Evolutionary conservation across 805 yeast genomes (phyloP), one percentile per base, ranked within the genome.

Genomic region (Yueomyces sinensis): DNA sequence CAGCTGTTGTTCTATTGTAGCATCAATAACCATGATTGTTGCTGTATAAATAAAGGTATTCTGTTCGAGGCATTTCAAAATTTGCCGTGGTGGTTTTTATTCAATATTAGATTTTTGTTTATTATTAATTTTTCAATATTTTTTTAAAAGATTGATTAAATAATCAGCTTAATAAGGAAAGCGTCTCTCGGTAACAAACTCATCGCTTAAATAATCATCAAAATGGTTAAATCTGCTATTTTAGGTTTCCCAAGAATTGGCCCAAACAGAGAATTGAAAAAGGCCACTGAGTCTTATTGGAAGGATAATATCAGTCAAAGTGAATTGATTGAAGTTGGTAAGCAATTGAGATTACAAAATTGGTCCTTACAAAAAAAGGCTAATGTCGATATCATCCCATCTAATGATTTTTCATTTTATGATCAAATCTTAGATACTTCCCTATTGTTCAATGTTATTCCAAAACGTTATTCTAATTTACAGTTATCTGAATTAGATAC

Each of bases 241-340:
- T 76, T 91, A 69, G 98, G 98, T 66, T 91, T 91, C 91, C 98
- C 98, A 70, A 91, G 98, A 74, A 91, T 89, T 60, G 98, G 98
- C 59, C 91, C 95, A 56, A 86, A 86, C 73, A 91, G 98, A 77
- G 98, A 91, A 73, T 79, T 91, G 66, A 91, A 91, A 73, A 91
- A 91, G 70, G 83, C 84, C 66, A 91, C 98, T 52, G 98, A 91
- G 72, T 82, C 94, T 62, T 91, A 91, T 89, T 91, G 98, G 98
- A 63, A 74, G 51, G 96, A 96, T 62, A 89, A 87, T 72, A 78
- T 78, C 55, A 55, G 80, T 44, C 82, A 73, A 46, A 97, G 82
- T 42, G 94, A 84, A 57, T 76, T 91, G 50, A 66, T 83, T 63
- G 74, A 82, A 56, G 87, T 81, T 53, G 98, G 96, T 69, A 82